Conservation (phyloP, 2,329 filamentous ascomycete species). For the Aspergillus aculeatinus region DNA sequence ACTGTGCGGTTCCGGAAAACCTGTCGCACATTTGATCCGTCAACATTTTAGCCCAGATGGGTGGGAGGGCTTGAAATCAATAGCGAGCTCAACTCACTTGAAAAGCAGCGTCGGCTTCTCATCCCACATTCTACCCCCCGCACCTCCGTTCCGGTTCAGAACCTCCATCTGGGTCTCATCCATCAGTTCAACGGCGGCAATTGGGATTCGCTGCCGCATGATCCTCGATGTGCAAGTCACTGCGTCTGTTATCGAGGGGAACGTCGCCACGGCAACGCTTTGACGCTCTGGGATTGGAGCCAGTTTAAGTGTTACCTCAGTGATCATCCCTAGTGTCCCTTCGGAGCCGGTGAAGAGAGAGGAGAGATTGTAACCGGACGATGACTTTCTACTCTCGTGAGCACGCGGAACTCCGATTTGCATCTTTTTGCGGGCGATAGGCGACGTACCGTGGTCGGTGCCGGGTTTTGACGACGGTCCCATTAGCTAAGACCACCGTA, state of each 20-base stretch:
- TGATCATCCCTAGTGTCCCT: constrained; percentile 66
- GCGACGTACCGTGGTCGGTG: constrained; percentile 6
- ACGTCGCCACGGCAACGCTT: constrained; percentile 61
- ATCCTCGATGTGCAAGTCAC: constrained; percentile 60
- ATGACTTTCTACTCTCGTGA: constrained; percentile 64
- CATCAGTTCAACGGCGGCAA: constrained; percentile 58
- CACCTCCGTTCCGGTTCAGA: constrained; percentile 62
- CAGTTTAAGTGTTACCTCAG: constrained; percentile 65
- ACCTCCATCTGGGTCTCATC: constrained; percentile 62
- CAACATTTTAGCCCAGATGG: no score
- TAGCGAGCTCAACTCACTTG: no score
- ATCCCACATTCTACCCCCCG: constrained; percentile 43
- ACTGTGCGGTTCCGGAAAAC: constrained; percentile 68
- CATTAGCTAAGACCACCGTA: constrained; percentile 68
- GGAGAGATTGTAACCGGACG: constrained; percentile 68
- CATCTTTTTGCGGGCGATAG: no score
- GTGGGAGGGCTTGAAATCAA: no score
- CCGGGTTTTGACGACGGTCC: constrained; percentile 67
- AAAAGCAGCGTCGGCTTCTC: constrained; percentile 38
- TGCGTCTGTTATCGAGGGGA: constrained; percentile 57
- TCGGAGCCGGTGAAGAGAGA: constrained; percentile 66
- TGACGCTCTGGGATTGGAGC: constrained; percentile 60
- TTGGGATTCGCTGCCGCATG: constrained; percentile 60
- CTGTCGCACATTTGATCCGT: no score
- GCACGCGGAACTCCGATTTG: no score